Percentiles rank a stretch among this genome's conserved stretches.
Evolutionary conservation across 441 rosid species (phyloP).

Genomic region (Daphne laureola): DNA sequence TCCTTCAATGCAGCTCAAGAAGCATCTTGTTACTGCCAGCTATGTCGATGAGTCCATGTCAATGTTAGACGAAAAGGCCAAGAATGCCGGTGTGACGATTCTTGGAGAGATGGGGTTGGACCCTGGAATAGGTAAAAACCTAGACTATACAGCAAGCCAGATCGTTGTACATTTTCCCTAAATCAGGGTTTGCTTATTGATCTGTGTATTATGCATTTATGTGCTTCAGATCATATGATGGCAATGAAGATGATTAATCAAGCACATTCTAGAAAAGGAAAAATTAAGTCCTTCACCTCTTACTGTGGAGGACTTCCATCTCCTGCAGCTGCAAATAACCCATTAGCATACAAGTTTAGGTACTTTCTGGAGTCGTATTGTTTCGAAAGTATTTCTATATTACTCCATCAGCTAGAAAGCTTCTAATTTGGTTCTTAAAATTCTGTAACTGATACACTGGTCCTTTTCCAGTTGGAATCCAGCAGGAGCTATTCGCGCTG

Average conservation of each 20-base stretch:
- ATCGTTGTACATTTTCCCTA: slow-evolving; percentile 7
- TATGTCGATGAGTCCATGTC: slow-evolving; percentile 74
- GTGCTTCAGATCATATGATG: slow-evolving; percentile 86
- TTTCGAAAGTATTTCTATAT: background rate
- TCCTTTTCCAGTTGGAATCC: slow-evolving; percentile 75
- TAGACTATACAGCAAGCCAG: slow-evolving; percentile 4
- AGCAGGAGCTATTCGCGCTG: slow-evolving; percentile 82
- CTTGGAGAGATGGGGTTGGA: slow-evolving; percentile 97
- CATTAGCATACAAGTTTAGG: slow-evolving; percentile 94
- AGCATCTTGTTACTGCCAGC: slow-evolving; percentile 93
- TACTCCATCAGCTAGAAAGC: slow-evolving; percentile 5
- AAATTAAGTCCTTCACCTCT: slow-evolving; percentile 74
- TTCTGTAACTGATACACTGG: too few relatives aligned
- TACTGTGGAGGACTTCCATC: slow-evolving; percentile 98
- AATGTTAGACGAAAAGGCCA: slow-evolving; percentile 61
- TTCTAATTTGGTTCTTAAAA: slow-evolving; percentile 7
- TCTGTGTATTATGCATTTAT: slow-evolving; percentile 8
- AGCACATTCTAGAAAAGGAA: slow-evolving; percentile 65
- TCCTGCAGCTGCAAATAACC: slow-evolving; percentile 93
- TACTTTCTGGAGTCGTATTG: slow-evolving; percentile 16
- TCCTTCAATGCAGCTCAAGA: slow-evolving; percentile 54
- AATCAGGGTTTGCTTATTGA: background rate
- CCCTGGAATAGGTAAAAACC: slow-evolving; percentile 79
- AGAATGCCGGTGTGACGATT: slow-evolving; percentile 65
- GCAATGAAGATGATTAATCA: slow-evolving; percentile 92